Evolutionary conservation across 2,329 filamentous ascomycete species (phyloP), one percentile per base, ranked within the genome.

Genomic region (Bipolaris zeicola): DNA sequence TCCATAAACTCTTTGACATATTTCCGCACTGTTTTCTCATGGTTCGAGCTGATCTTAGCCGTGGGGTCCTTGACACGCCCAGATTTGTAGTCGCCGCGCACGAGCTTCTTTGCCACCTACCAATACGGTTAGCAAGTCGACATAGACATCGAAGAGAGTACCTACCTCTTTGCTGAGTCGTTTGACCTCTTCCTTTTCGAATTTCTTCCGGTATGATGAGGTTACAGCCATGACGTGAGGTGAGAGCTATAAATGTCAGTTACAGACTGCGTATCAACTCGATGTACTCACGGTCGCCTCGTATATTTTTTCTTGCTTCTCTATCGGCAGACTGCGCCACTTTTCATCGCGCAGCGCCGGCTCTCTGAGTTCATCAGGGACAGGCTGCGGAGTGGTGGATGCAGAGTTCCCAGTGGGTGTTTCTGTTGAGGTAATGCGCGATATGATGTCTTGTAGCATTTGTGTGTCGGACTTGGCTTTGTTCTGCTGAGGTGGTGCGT

Each of bases 261-360:
- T 3, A 11, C 22, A 22, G 1, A 44, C 13, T 7, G 43, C 14
- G 8, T 10, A 3, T 34, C 3, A 3, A 3, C 34, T 7, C 10
- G 2, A 24, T 20, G 38, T 33, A 80, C 90, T 75, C 82, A 96
- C 92, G 49, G 92, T 96, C 71, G 93, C 93, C 76, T 97, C 93
- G 69, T 97, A 98, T 2, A 96, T 83, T 79, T 92, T 96, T 85
- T 92, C 96, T 77, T 95, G 91, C 78, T 97, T 97, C 63, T 97
- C 93, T 64, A 87, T 74, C 1, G 88, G 81, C 31, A 88, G 74
- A 57, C 82, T 83, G 52, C 86, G 83, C 90, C 90, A 92, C 72
- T 89, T 90, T 45, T 91, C 88, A 66, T 83, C 70, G 38, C 65
- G 66, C 0, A 69, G 60, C 41, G 65, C 82, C 65, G 85, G 88